Evolutionary conservation across 1,139 yeast species (phyloP).

Genomic region (Yamadazyma dushanensis): DNA sequence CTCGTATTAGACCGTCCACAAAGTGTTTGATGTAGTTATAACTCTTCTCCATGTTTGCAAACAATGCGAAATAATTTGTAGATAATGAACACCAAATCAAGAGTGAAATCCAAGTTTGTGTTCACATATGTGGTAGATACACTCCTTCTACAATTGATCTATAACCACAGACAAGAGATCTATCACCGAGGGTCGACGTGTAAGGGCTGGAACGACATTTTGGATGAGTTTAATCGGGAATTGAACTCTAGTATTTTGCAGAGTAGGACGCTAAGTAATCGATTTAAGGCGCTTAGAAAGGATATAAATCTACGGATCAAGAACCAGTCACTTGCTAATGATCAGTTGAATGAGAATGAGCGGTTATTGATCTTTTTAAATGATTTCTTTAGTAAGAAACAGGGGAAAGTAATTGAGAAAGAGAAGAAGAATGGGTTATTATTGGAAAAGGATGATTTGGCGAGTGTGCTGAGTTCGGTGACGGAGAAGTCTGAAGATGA

Average conservation of each 20-base stretch:
- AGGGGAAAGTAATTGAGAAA: conserved; percentile 15
- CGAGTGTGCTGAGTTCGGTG: no score
- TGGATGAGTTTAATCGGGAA: conserved; percentile 24
- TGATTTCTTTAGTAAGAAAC: conserved; percentile 16
- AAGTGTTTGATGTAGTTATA: conserved; percentile 31
- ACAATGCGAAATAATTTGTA: not conserved
- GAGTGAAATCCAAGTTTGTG: conserved; percentile 19
- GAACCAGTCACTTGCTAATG: conserved; percentile 14
- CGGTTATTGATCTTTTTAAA: conserved; percentile 21
- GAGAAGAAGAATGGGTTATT: conserved; percentile 15
- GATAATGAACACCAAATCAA: no score
- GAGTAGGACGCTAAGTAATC: conserved; percentile 30
- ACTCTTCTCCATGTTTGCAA: conserved; percentile 5
- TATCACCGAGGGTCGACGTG: conserved; percentile 31
- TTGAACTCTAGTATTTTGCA: conserved; percentile 24
- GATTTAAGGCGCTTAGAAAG: conserved; percentile 25
- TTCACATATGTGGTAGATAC: conserved; percentile 32
- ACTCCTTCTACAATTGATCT: conserved; percentile 22
- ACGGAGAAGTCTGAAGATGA: not conserved
- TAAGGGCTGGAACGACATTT: conserved; percentile 29
- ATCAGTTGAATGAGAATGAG: conserved; percentile 29
- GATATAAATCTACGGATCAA: conserved; percentile 24
- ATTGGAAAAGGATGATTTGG: not conserved
- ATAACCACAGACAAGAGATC: conserved; percentile 22
- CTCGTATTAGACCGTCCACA: conserved; percentile 28